These are phyloP conservation scores for Penicillium subrubescens DNA, from an alignment of 495 filamentous ascomycete genomes.

Conservation along the genomic window DNA sequence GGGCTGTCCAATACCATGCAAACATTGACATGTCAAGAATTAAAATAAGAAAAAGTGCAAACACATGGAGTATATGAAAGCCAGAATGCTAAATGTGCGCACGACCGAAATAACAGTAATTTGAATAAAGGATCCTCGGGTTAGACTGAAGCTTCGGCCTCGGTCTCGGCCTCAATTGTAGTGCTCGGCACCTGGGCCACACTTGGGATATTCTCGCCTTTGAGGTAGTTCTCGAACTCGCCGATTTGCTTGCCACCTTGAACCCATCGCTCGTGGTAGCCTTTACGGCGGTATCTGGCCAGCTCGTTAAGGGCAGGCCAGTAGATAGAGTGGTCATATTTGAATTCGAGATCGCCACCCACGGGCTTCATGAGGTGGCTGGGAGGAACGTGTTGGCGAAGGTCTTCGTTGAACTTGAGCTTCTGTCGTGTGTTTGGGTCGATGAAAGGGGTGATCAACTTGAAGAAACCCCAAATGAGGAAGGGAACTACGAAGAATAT, in stretches of 20 bases:
- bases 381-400: slow-evolving; percentile 72
- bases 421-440: slow-evolving; percentile 90
- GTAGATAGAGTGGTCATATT: slow-evolving; percentile 84
- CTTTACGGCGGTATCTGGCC: slow-evolving; percentile 59
- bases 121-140: neutral
- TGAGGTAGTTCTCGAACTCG: slow-evolving; percentile 80
- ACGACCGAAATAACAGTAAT: neutral
- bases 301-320: slow-evolving; percentile 82
- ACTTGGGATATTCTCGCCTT: slow-evolving; percentile 56
- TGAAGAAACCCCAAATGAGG: slow-evolving; percentile 88
- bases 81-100: slow-evolving; percentile 7
- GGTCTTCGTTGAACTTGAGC: slow-evolving; percentile 91
- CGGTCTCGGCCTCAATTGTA: neutral
- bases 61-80: neutral
- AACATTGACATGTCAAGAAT: neutral
- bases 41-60: neutral
- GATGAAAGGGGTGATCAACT: slow-evolving; percentile 92
- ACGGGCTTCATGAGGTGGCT: slow-evolving; percentile 70
- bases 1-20: neutral
- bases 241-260: slow-evolving; percentile 77
- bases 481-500: slow-evolving; percentile 66
- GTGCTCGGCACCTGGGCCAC: slow-evolving; percentile 27
- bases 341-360: slow-evolving; percentile 67
- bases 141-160: neutral
- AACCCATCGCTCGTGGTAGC: slow-evolving; percentile 70